Base-by-base conservation (phyloP, 2,329 filamentous ascomycete species). In the Aspergillaceae sp. region DNA sequence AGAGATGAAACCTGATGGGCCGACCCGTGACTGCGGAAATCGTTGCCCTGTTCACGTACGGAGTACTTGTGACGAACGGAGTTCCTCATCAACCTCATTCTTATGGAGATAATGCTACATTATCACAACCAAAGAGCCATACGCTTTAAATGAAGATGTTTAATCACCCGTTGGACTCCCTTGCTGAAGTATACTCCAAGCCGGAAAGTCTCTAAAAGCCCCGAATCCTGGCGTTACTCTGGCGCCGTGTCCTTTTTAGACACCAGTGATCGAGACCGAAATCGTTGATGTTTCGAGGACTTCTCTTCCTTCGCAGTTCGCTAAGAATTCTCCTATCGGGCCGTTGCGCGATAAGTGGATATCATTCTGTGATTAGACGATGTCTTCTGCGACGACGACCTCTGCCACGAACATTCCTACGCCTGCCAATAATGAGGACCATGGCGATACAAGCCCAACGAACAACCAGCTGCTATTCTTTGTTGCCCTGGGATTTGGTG, bases 401-500 rank as follows among this genome's bases (percentile, higher is more conserved):
- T 51, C 63, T 26, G 45, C 56, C 30, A 47, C 62, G 10, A 54
- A 40, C 44, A 49, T 50, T 36, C 47, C 62, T 29, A 63, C 60
- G 37, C 58, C 53, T 37, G 51, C 63, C 27, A 54, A 51, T 51
- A 48, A 54, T 44, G 56, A 50, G 8, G 64, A 64, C 27, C 60
- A 60, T 45, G 60, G 62, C 41, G 65, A 63, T 51, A 59, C 60
- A 7, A 74, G 74, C 37, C 78, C 77, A 33, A 84, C 81, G 40
- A 86, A 78, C 63, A 89, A 85, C 34, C 86, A 86, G 35, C 68
- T 92, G 47, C 74, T 92, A 4, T 97, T 97, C 72, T 96, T 97
- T 65, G 89, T 97, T 47, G 91, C 92, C 10, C 75, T 98, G 29
- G 92, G 92, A 4, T 97, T 98, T 60, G 92, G 92, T 58, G 92